Base-by-base conservation (phyloP, 2,329 filamentous ascomycete genomes). In the Fusarium sp. region DNA sequence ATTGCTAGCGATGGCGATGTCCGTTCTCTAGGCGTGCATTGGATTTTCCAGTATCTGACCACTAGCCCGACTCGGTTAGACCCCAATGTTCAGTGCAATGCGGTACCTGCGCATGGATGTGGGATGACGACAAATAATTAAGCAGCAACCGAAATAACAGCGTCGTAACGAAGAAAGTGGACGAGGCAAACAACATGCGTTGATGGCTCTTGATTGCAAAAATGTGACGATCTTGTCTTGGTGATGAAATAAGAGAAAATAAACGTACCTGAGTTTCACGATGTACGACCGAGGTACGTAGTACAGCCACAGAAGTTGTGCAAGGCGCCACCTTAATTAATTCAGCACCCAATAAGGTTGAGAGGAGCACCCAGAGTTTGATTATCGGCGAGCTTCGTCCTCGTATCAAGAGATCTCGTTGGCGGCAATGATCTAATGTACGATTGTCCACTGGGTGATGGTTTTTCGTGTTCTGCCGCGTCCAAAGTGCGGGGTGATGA, bases 1-100 rank as follows among this genome's bases (percentile, higher is more conserved):
- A 80, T 80, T 80, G 76, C 77, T 74, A 70, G 74, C 53, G 71
- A 75, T 79, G 77, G 74, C 72, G 71, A 76, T 73, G 71, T 69
- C 67, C 70, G 64, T 73, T 67, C 63, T 73, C 60, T 67, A 71
- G 67, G 66, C 54, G 66, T 65, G 73, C 55, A 61, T 54, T 67
- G 67, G 60, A 65, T 64, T 68, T 53, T 65, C 53, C 56, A 65
- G 67, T 49, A 63, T 54, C 58, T 61, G 51, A 52, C 40, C 57
- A 57, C 74, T 76, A 76, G 56, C 69, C 70, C 16, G 30, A 51
- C 47, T 58, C 20, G 71, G 74, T 64, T 76, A 76, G 72, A 55
- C 32, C 42, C 22, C 16, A 52, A 46, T 57, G 55, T 61, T 51
- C 55, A 59, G 65, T 71, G 59, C 24, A 62, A 69, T 58, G 46